A percentile compares a stretch with the other conserved stretches of the same genome.
These are phyloP conservation scores for Fraxinus baroniana DNA, from an alignment of 305 asterid genomes.

Conservation along the genomic window DNA sequence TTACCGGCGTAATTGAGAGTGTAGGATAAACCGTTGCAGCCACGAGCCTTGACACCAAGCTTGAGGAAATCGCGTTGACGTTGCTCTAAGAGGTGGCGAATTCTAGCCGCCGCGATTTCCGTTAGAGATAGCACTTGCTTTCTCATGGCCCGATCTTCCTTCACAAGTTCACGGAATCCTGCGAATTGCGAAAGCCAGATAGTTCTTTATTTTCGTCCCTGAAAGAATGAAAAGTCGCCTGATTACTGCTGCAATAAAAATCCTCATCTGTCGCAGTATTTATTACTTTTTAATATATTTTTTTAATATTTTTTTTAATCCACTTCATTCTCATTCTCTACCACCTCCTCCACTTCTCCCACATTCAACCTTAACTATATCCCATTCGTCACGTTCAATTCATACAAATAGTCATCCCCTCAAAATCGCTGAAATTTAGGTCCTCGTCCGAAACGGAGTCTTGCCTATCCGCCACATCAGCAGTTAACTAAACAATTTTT, in stretches of 20 bases:
- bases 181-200: background rate
- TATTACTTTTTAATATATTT: no score
- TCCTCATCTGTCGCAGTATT: background rate
- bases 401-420: no score
- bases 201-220: background rate
- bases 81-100: slow-evolving; percentile 68
- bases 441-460: no score
- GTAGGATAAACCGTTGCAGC: slow-evolving; percentile 97
- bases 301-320: no score
- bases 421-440: no score
- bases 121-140: slow-evolving; percentile 78
- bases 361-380: no score
- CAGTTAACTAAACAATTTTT: no score
- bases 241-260: background rate
- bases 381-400: no score
- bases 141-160: slow-evolving; percentile 38
- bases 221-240: background rate
- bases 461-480: no score
- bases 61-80: slow-evolving; percentile 86
- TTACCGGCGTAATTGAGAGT: slow-evolving; percentile 93
- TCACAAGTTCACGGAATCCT: background rate
- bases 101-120: slow-evolving; percentile 75
- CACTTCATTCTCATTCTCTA: no score
- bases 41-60: slow-evolving; percentile 96
- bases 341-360: no score